Base-by-base conservation (phyloP, 176 grass and related monocot species). In the Secale cereale region DNA sequence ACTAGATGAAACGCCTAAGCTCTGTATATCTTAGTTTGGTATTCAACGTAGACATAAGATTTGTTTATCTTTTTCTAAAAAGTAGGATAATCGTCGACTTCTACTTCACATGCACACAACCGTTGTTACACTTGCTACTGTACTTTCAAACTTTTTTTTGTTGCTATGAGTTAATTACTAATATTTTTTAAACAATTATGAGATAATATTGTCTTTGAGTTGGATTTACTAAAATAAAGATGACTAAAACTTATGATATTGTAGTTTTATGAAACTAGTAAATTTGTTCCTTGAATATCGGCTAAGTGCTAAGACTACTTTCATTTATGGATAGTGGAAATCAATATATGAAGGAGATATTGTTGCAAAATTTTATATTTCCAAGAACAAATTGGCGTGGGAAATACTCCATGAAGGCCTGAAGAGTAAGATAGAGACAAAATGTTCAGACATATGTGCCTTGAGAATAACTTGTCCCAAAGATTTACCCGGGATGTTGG, bases 361-460 rank as follows among this genome's bases (percentile, higher is more conserved):
- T 22, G 82, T 91, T 56, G 92, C 85, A 64, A 91, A 94, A 70
- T 83, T 86, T 56, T 94, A 88, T 48, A 86, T 91, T 65, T 62
- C 75, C 41, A 88, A 91, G 9, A 70, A 46, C 2, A 91, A 84
- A 68, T 39, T 94, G 22, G 83, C 73, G 10, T 94, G 92, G 92
- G 92, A 94, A 86, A 89, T 94, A 41, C 66, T 94, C 16, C 25
- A 86, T 39, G 75, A 76, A 22, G 82, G 92, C 69, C 41, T 91
- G 19, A 94, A 94, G 69, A 88, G 78, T 20, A 94, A 94, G 68
- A 86, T 94, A 56, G 92, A 91, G 74, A 88, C 88, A 41, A 75
- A 83, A 26, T 94, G 74, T 83, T 80, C 79, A 10, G 75, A 91
- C 10, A 91, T 94, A 10, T 31, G 66, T 29, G 79, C 86, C 35